Base-by-base conservation (phyloP, 768 basidiomycete species). In the Suillus bovinus region DNA sequence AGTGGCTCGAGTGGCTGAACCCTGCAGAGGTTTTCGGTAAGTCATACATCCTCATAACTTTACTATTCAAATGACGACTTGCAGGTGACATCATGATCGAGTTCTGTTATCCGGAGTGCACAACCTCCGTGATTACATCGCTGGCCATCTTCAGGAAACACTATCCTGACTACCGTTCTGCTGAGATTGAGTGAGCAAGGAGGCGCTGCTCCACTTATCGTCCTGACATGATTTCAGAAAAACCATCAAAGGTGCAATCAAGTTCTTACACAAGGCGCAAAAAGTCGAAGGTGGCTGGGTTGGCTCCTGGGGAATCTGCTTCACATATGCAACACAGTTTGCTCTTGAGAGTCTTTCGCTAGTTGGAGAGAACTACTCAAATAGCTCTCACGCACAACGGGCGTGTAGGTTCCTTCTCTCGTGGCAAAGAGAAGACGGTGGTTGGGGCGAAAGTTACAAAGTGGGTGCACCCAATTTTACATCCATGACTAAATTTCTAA, bases 361-460 rank as follows among this genome's bases (percentile, higher is more conserved):
- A 36, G 93, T 90, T 0, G 96, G 94, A 14, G 95, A 99, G 79
- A 92, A 87, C 11, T 95, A 93, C 70, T 80, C 75, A 42, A 97
- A 86, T 31, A 96, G 93, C 64, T 71, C 78, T 24, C 72, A 80
- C 46, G 87, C 87, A 36, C 82, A 83, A 58, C 80, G 82, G 57
- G 96, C 95, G 3, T 99, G 96, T 70, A 82, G 88, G 36, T 98
- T 96, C 76, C 75, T 99, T 34, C 69, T 96, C 47, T 70, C 80
- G 34, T 94, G 93, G 70, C 96, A 98, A 72, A 84, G 90, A 70
- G 79, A 77, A 10, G 97, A 99, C 69, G 96, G 96, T 22, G 96
- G 96, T 0, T 99, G 97, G 96, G 97, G 97, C 20, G 97, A 99
- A 77, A 98, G 94, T 67, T 99, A 94, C 77, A 90, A 93, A 87